A percentile compares a stretch with the other conserved stretches of the same genome.
Evolutionary conservation across 352 stramenopile species (phyloP).

Genomic region (Phytophthora colocasiae): DNA sequence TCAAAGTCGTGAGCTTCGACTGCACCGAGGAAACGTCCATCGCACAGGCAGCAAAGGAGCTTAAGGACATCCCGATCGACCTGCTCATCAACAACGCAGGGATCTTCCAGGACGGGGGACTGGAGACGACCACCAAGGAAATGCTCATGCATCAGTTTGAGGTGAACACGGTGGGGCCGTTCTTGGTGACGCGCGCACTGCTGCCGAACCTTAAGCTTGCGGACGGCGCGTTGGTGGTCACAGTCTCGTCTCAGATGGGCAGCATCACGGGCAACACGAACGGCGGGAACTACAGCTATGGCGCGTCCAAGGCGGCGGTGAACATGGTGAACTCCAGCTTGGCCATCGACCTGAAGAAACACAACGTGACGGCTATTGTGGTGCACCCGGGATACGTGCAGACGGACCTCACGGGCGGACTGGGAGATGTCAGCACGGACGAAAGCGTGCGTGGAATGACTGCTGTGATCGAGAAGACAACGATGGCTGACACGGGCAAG

Average conservation of each 20-base stretch:
- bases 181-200: slow-evolving; percentile 59
- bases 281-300: slow-evolving; percentile 66
- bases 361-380: slow-evolving; percentile 52
- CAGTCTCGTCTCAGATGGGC: slow-evolving; percentile 37
- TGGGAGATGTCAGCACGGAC: slow-evolving; percentile 34
- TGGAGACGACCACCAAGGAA: slow-evolving; percentile 48
- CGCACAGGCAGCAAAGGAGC: slow-evolving; percentile 32
- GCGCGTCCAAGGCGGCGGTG: slow-evolving; percentile 69
- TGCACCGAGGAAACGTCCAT: slow-evolving; percentile 55
- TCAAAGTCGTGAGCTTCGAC: slow-evolving; percentile 59
- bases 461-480: slow-evolving; percentile 35
- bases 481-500: slow-evolving; percentile 49
- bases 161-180: slow-evolving; percentile 62
- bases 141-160: slow-evolving; percentile 64
- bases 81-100: slow-evolving; percentile 73
- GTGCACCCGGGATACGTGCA: slow-evolving; percentile 61
- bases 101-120: slow-evolving; percentile 32
- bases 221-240: slow-evolving; percentile 2
- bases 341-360: slow-evolving; percentile 45
- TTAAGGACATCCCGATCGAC: slow-evolving; percentile 56
- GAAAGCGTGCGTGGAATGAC: slow-evolving; percentile 47
- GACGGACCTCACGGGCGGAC: slow-evolving; percentile 52
- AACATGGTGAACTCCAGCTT: slow-evolving; percentile 69
- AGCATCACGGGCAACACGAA: slow-evolving; percentile 45
- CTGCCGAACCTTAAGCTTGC: slow-evolving; percentile 46